Conservation (phyloP, 2,329 filamentous ascomycete genomes). For the Penicillium olsonii region DNA sequence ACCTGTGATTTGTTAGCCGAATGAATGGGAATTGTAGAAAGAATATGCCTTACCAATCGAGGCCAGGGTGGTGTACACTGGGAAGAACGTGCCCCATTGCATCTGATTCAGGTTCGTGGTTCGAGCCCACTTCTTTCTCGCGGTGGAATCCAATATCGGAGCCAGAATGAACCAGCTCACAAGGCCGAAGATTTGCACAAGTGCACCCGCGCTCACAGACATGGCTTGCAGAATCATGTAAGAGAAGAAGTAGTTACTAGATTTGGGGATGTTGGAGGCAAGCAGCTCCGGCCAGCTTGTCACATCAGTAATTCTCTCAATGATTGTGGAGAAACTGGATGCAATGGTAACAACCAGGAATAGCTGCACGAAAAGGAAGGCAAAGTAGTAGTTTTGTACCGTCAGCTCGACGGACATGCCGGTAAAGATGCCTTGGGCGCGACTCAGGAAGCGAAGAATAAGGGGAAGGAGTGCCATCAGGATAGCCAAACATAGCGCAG, state of each 20-base stretch:
- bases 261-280: conserved; percentile 76
- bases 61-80: conserved; percentile 93
- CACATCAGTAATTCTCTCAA: conserved; percentile 65
- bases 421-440: conserved; percentile 77
- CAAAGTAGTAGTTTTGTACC: conserved; percentile 92
- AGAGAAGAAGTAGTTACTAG: conserved; percentile 96
- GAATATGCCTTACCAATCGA: conserved; percentile 66
- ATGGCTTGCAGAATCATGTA: conserved; percentile 97
- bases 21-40: neutral
- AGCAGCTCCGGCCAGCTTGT: conserved; percentile 72
- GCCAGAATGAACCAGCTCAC: conserved; percentile 79
- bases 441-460: conserved; percentile 72
- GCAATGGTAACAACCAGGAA: conserved; percentile 91
- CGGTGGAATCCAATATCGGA: conserved; percentile 79
- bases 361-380: conserved; percentile 90
- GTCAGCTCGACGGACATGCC: conserved; percentile 74
- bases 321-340: conserved; percentile 67
- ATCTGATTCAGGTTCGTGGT: conserved; percentile 77
- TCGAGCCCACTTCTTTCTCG: conserved; percentile 77
- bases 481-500: conserved; percentile 72
- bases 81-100: conserved; percentile 91
- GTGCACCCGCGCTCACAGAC: conserved; percentile 83
- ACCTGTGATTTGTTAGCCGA: conserved; percentile 38
- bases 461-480: conserved; percentile 80
- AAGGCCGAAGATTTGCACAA: conserved; percentile 80